Conservation (phyloP, 2,329 filamentous ascomycete species). For the Metarhizium album region DNA sequence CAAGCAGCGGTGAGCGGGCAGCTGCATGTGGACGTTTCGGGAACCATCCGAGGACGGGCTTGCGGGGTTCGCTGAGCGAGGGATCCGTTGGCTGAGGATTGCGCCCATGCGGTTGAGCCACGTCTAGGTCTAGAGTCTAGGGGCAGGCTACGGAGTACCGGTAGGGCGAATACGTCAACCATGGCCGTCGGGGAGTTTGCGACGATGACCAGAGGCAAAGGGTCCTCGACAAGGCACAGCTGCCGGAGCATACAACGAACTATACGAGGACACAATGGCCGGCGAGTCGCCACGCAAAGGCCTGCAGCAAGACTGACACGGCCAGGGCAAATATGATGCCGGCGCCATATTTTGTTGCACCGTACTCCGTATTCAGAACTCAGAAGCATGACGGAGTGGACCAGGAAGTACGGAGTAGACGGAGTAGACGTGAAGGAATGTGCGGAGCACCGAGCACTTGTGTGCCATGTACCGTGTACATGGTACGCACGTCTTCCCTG, state of each 20-base stretch:
- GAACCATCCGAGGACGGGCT: background rate
- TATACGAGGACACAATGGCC: background rate
- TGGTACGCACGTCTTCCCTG: background rate
- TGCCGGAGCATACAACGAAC: no score
- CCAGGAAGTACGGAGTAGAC: no score
- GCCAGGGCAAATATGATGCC: background rate
- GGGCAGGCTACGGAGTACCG: background rate
- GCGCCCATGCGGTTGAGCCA: background rate
- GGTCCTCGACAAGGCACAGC: background rate
- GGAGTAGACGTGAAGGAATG: no score
- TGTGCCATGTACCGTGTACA: no score
- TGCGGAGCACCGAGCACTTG: no score
- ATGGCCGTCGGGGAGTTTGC: background rate
- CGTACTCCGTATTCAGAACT: no score
- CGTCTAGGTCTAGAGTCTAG: background rate
- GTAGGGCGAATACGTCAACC: background rate
- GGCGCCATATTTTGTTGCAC: background rate
- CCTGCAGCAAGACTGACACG: background rate
- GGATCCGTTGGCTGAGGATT: slow-evolving; percentile 1
- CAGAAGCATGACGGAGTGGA: background rate
- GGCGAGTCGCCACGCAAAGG: background rate
- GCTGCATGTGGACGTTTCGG: slow-evolving; percentile 3
- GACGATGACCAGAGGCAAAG: background rate
- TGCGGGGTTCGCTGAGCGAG: slow-evolving; percentile 1
- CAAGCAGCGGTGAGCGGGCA: slow-evolving; percentile 5